phyloP scores from a whole-genome alignment of 371 early-diverging fungal genomes.

The Mucor velutinosus region DNA sequence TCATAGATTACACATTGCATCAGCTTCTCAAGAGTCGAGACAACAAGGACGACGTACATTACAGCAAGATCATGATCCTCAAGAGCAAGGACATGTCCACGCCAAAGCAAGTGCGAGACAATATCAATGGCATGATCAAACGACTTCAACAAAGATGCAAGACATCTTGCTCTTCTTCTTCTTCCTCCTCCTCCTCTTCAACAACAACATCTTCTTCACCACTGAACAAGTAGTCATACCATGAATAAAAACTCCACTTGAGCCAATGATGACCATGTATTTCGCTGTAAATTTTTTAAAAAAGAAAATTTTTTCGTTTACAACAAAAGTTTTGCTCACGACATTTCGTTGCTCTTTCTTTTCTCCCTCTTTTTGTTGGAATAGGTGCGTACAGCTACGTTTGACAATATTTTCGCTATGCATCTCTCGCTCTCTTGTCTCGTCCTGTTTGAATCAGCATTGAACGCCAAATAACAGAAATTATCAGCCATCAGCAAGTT shows the following conservation, averaged over 20 bases:
- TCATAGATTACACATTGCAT: slow-evolving; percentile 36
- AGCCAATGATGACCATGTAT: slow-evolving; percentile 16
- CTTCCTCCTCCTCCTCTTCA: neutral
- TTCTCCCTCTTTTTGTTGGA: slow-evolving; percentile 22
- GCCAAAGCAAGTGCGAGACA: slow-evolving; percentile 23
- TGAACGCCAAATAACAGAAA: neutral
- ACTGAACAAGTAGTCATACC: slow-evolving; percentile 15
- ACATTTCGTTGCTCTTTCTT: slow-evolving; percentile 19
- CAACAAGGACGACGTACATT: neutral
- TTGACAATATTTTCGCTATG: neutral
- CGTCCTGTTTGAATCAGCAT: neutral
- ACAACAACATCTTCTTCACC: slow-evolving; percentile 2
- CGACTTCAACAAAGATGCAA: slow-evolving; percentile 18
- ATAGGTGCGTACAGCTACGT: slow-evolving; percentile 22
- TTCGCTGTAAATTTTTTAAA: slow-evolving; percentile 5
- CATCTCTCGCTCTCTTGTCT: neutral
- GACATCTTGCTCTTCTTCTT: neutral
- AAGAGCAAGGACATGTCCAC: slow-evolving; percentile 10
- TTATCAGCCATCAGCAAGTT: too few species aligned
- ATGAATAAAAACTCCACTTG: slow-evolving; percentile 11
- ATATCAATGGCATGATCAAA: slow-evolving; percentile 21
- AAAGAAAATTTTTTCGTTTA: slow-evolving; percentile 13
- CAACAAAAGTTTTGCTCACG: neutral
- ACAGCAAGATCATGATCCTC: slow-evolving; percentile 20
- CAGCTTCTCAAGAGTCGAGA: slow-evolving; percentile 20